These are phyloP conservation scores for Naganishia sp. DNA, from an alignment of 1,284 basidiomycete genomes.

Conservation along the genomic window DNA sequence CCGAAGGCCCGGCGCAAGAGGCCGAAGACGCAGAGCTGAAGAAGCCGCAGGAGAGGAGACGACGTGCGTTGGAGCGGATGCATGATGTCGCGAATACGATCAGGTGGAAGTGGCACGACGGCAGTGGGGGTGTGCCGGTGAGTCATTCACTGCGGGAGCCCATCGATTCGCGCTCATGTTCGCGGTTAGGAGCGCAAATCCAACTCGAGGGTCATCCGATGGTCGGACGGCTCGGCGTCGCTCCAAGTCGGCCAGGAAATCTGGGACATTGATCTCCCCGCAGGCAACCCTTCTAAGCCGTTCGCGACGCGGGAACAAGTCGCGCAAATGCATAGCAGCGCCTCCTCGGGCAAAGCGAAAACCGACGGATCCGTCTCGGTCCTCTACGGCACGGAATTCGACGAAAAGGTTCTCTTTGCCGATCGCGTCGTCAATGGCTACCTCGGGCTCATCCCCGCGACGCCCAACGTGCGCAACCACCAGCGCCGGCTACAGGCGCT, in stretches of 20 bases:
- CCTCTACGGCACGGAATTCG: slow-evolving; percentile 29
- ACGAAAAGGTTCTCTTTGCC: slow-evolving; percentile 28
- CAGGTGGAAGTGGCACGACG: slow-evolving; percentile 51
- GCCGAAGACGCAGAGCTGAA: slow-evolving; percentile 39
- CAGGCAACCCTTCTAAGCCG: slow-evolving; percentile 26
- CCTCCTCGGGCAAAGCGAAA: not conserved
- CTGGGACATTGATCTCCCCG: slow-evolving; percentile 45
- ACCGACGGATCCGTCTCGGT: slow-evolving; percentile 28
- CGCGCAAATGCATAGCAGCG: not conserved
- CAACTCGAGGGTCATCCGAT: slow-evolving; percentile 51
- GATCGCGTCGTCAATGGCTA: slow-evolving; percentile 33
- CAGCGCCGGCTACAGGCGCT: slow-evolving; percentile 27
- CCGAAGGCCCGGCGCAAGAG: slow-evolving; percentile 29
- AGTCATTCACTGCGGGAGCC: slow-evolving; percentile 23
- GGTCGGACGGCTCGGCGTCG: slow-evolving; percentile 52
- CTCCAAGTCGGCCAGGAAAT: slow-evolving; percentile 51
- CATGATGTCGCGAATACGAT: slow-evolving; percentile 52
- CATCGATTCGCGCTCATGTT: too few relatives aligned
- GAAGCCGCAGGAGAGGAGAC: slow-evolving; percentile 36
- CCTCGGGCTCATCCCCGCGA: slow-evolving; percentile 29
- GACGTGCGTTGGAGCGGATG: slow-evolving; percentile 48
- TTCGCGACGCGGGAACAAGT: slow-evolving; percentile 9
- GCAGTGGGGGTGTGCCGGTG: slow-evolving; percentile 44
- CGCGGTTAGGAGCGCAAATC: slow-evolving; percentile 39
- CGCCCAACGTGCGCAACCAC: slow-evolving; percentile 30